Evolutionary conservation across 108 stramenopile species (phyloP).

Genomic region (Mediolabrus comicus): DNA sequence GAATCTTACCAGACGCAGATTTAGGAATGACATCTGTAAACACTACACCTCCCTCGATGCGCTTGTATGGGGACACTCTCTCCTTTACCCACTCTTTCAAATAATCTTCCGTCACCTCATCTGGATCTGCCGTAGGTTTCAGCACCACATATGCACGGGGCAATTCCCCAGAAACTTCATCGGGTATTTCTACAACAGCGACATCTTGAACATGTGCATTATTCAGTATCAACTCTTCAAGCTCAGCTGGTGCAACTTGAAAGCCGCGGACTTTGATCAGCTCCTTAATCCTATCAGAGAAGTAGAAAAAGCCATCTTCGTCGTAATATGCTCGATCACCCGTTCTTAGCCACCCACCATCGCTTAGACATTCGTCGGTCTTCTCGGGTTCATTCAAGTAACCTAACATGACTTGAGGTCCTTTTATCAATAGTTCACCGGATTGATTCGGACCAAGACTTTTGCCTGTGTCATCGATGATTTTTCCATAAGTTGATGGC

Average conservation of each 20-base stretch:
- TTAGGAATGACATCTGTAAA: slow-evolving; percentile 90
- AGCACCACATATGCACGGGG: slow-evolving; percentile 89
- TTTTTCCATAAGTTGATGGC: slow-evolving; percentile 68
- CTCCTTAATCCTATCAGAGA: slow-evolving; percentile 92
- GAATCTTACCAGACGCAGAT: slow-evolving; percentile 88
- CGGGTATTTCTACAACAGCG: slow-evolving; percentile 84
- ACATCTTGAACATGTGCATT: slow-evolving; percentile 81
- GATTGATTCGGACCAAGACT: slow-evolving; percentile 62
- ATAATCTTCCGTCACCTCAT: slow-evolving; percentile 56
- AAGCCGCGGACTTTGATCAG: slow-evolving; percentile 93
- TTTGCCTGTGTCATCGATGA: slow-evolving; percentile 80
- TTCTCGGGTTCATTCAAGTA: slow-evolving; percentile 84
- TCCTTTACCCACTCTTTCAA: slow-evolving; percentile 84
- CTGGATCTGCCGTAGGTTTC: slow-evolving; percentile 29
- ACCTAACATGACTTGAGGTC: slow-evolving; percentile 75
- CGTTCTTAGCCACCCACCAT: slow-evolving; percentile 81
- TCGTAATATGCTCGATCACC: slow-evolving; percentile 89
- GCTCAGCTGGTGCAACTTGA: slow-evolving; percentile 93
- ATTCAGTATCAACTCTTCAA: slow-evolving; percentile 86
- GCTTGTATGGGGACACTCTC: slow-evolving; percentile 84
- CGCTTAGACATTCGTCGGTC: slow-evolving; percentile 72
- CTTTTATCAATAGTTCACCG: slow-evolving; percentile 84
- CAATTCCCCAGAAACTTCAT: slow-evolving; percentile 79
- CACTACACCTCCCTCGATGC: slow-evolving; percentile 78
- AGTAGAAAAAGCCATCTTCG: slow-evolving; percentile 85